Base-by-base conservation (phyloP, 208 protist genomes). In the Acanthamoeba castellanii region DNA sequence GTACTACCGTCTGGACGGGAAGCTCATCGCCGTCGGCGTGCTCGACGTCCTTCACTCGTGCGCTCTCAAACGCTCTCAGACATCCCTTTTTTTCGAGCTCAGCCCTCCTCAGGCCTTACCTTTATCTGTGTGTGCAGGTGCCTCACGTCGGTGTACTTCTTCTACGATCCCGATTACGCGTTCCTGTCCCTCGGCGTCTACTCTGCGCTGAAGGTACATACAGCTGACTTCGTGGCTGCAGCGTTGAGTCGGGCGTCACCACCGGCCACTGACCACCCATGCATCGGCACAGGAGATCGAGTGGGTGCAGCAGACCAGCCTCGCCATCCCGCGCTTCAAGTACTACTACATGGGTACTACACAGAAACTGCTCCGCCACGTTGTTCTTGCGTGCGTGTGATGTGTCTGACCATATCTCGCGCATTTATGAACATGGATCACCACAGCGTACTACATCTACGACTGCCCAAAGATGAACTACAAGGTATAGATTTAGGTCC, bases 381-480 rank as follows among this genome's bases (percentile, higher is more conserved):
- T 68, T 90, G 34, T 14, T 13, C n/a, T 3, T 25, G 25, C 66
- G 16, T 87, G 11, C 20, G 3, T 57, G 1, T 57, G 13, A 0
- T 64, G 11, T 52, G 18, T 88, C 81, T 42, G 25, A 25, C 14
- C 25, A 42, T 66, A 5, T 27, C n/a, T 30, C 16, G 11, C 59
- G 20, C 25, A 27, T 7, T 6, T 4, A 16, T 66, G 14, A 78
- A 82, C 5, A 16, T 68, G 1, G 8, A 50, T 16, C 7, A 42
- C 11, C 13, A 59, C 85, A 91, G 97, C 97, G 32, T 98, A 95
- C 55, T 98, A 97, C 87, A 97, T 98, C 81, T 95, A 97, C 84
- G 74, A 18, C 34, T 98, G 97, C 70, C 94, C 64, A 8, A 98
- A 98, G 84, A 98, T 98, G 97, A 95, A 72, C 50, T 98, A 98